Percentiles rank a stretch among this genome's conserved stretches.
phyloP scores from a whole-genome alignment of 768 basidiomycete genomes.

The Phlegmacium glaucopus region DNA sequence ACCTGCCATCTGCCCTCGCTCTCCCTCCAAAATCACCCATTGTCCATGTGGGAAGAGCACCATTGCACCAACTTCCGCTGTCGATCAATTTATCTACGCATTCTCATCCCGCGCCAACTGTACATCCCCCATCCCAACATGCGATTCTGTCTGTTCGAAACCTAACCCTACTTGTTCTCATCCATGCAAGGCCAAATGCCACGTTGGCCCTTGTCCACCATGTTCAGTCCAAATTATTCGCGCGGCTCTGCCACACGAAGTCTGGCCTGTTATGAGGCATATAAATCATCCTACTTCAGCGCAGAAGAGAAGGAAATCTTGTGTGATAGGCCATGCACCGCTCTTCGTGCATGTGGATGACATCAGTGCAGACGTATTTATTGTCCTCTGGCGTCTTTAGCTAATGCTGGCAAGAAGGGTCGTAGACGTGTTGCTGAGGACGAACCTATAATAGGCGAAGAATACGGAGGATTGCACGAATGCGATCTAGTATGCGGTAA shows the following conservation, averaged over 20 bases:
- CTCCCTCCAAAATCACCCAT: constrained; percentile 60
- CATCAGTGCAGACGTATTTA: constrained; percentile 86
- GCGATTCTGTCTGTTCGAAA: constrained; percentile 64
- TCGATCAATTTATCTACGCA: constrained; percentile 23
- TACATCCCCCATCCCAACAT: constrained; percentile 78
- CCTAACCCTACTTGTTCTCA: constrained; percentile 68
- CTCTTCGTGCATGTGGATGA: too few relatives aligned
- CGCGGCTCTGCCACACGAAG: constrained; percentile 62
- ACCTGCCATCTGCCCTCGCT: constrained; percentile 65
- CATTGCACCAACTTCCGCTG: constrained; percentile 36
- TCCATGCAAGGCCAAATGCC: constrained; percentile 66
- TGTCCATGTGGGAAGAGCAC: constrained; percentile 81
- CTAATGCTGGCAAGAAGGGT: constrained; percentile 47
- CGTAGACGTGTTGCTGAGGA: constrained; percentile 47
- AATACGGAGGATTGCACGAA: constrained; percentile 70
- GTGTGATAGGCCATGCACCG: constrained; percentile 79
- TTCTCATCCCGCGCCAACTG: constrained; percentile 53
- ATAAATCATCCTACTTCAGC: constrained; percentile 25
- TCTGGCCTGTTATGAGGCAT: constrained; percentile 51
- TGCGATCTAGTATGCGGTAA: constrained; percentile 83
- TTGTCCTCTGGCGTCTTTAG: constrained; percentile 80
- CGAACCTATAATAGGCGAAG: constrained; percentile 42
- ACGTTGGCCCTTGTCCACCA: constrained; percentile 76
- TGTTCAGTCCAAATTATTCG: constrained; percentile 67
- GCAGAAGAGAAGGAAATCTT: constrained; percentile 53